Conservation (phyloP, 176 grass and related monocot genomes). For the Oryza glaberrima region DNA sequence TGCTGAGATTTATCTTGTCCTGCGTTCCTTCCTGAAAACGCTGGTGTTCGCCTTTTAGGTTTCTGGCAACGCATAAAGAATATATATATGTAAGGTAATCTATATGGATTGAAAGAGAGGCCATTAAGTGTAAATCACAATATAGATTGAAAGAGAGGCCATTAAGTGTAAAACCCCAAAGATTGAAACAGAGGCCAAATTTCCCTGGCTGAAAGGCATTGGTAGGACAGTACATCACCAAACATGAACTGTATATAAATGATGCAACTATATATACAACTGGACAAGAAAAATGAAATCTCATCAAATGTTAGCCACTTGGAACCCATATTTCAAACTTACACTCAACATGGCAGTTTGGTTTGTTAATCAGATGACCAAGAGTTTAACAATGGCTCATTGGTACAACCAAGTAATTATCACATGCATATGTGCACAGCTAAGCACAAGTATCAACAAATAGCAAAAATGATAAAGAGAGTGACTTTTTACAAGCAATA, state of each 20-base stretch:
- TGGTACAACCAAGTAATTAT: neutral
- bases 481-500: neutral
- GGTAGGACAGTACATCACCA: neutral
- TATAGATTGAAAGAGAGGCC: neutral
- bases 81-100: slow-evolving; percentile 24
- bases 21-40: slow-evolving; percentile 58
- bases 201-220: neutral
- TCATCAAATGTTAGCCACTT: neutral
- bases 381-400: neutral
- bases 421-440: neutral
- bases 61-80: slow-evolving; percentile 54
- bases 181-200: neutral
- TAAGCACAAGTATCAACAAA: neutral
- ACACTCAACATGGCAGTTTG: neutral
- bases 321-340: slow-evolving; percentile 3
- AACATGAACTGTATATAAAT: neutral
- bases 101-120: slow-evolving; percentile 1
- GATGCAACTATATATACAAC: slow-evolving; percentile 12
- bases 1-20: slow-evolving; percentile 88
- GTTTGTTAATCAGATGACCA: slow-evolving; percentile 1
- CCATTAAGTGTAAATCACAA: neutral
- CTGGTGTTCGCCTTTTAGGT: slow-evolving; percentile 73
- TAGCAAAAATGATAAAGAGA: neutral
- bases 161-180: neutral
- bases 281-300: slow-evolving; percentile 5